Evolutionary conservation across 306 rosid genomes (phyloP), one percentile per base, ranked within the genome.

Genomic region (Leucaena leucocephala): DNA sequence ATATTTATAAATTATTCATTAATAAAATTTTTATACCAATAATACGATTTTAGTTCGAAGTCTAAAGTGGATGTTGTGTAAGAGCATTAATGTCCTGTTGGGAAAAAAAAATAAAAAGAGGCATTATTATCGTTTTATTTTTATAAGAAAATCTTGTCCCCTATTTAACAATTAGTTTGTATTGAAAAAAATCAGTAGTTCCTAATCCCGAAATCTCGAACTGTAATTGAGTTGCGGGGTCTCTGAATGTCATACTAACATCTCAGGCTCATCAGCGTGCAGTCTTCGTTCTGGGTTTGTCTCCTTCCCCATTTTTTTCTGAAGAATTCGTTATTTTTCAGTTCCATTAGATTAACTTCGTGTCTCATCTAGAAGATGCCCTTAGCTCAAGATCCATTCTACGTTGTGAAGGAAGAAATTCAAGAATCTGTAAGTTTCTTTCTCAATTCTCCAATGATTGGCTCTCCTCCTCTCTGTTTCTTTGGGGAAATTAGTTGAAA

Each of bases 331-430:
- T 17, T 39, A 17, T 19, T 7, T 52, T 72, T 52, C 35, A 17
- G 4, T 50, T 4, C 22, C 58, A 52, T 52, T 17, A 16, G 7
- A 49, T 73, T 54, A 69, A 40, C 35, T 74, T 27, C 62, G 62
- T 74, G 42, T 10, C 44, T 46, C n/a, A 44, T 68, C 78, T 69
- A 54, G 73, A 86, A 66, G 77, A 96, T 93, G 99, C 97, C 98
- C 59, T 96, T 93, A 6, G 98, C 97, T 76, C 96, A 93, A 81
- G 99, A 96, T 86, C 99, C 99, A 11, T 96, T 96, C 81, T 96
- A 96, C 84, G 98, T 96, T 72, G 99, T 96, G 52, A 96, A 93
- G 79, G 94, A 89, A 68, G 99, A 96, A 89, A 93, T 96, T 89
- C 99, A 96, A 85, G 90, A 93, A 49, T 96, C 98, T 78, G 99